Evolutionary conservation across 768 basidiomycete species (phyloP), one percentile per base, ranked within the genome.

Genomic region (Tulasnella sp.): DNA sequence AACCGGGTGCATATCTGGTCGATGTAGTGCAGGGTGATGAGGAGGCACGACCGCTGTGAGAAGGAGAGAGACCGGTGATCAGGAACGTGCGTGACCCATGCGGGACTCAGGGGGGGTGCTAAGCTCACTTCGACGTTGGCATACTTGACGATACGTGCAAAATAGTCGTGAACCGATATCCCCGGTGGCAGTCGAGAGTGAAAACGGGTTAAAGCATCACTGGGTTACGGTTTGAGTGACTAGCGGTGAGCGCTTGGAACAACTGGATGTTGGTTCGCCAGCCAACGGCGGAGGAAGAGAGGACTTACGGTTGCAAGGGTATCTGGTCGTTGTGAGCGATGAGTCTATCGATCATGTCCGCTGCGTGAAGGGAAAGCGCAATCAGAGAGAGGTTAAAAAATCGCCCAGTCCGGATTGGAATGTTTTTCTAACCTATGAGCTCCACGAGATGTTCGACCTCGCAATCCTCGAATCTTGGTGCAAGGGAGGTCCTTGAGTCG

Each of bases 311-410:
- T 54, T 92, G 92, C 82, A 99, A 89, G 80, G 96, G 94, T 86
- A 99, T 96, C 85, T 91, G 92, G 88, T 99, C 97, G 89, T 99
- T 99, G 90, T 98, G 96, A 78, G 90, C 88, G 87, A 98, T 96
- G 84, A 99, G 89, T 82, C 96, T 94, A 85, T 96, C 92, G 83
- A 99, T 91, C 97, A 99, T 99, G 87, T 97, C 94, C 84, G 96
- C 96, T 97, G 86, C 41, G 37, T 40, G 41, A 40, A 8, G 75
- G 20, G 40, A 24, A 48, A 44, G 18, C n/a, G 24, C 28, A 28
- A 64, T 85, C 82, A 72, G 74, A 69, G 54, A 79, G 80, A 82
- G 81, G 84, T 82, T 81, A 37, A 16, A 46, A 69, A 81, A 79
- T 58, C 69, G 79, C 34, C 78, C 50, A 73, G 84, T 80, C 78